Conservation (phyloP, 306 rosid genomes). For the Nissolia schottii region DNA sequence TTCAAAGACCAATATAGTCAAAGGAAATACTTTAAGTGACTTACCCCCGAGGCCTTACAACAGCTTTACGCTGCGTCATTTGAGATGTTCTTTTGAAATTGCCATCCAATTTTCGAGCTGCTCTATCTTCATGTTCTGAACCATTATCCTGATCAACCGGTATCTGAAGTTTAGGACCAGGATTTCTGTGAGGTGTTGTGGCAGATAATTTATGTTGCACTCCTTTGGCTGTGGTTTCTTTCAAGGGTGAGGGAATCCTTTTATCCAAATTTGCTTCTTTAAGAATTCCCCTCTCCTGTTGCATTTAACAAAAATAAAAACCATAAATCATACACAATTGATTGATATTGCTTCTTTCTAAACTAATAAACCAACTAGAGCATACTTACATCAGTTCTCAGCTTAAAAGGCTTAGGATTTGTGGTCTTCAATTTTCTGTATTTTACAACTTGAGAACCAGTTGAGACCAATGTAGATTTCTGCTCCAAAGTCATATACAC, state of each 20-base stretch:
- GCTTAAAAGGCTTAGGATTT: constrained; percentile 89
- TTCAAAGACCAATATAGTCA: not conserved
- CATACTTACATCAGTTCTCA: constrained; percentile 87
- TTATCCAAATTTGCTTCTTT: constrained; percentile 84
- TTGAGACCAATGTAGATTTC: constrained; percentile 31
- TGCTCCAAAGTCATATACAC: constrained; percentile 36
- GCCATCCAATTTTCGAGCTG: constrained; percentile 15
- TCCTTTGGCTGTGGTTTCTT: constrained; percentile 42
- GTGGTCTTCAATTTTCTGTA: constrained; percentile 72
- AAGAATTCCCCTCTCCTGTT: constrained; percentile 86
- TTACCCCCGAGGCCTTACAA: constrained; percentile 42
- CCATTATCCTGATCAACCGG: not conserved
- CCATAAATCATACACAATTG: constrained; percentile 1
- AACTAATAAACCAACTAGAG: constrained; percentile 8
- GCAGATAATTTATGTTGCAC: constrained; percentile 33
- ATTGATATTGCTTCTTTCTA: not conserved
- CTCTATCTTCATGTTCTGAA: not conserved
- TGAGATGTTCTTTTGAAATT: constrained; percentile 31
- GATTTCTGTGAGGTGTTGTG: constrained; percentile 21
- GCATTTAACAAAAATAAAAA: not conserved
- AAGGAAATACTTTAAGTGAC: constrained; percentile 3
- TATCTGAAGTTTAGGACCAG: constrained; percentile 25
- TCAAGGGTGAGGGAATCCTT: constrained; percentile 42
- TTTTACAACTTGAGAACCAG: constrained; percentile 53
- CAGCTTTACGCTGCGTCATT: constrained; percentile 21